Evolutionary conservation across 331 rosid species (phyloP), one percentile per base, ranked within the genome.

Genomic region (Rhamnella rubrinervis): DNA sequence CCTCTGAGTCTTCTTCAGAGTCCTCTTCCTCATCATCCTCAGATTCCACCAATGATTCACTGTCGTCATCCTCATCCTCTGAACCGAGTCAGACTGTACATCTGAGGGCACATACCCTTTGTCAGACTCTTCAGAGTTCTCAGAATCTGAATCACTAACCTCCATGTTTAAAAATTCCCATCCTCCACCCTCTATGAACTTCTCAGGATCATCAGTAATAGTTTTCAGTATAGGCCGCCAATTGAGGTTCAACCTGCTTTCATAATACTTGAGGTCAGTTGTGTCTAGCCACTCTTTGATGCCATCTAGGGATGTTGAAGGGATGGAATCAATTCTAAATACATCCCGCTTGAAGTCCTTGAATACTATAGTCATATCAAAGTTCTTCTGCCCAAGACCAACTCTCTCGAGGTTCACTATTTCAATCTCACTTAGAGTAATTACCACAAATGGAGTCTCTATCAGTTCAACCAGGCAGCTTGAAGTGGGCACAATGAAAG

Each of bases 201-300:
- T 78, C 63, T 87, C 85, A 6, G 96, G 96, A 72, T 90, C 96
- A 35, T 90, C 93, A 4, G 89, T 90, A 63, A 85, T 90, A 8
- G 96, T 90, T 74, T 87, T 90, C 25, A 90, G 85, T 75, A 90
- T 87, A 77, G 86, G 96, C 31, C 93, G 91, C 96, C 96, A 90
- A 65, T 87, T 90, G 59, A 90, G 87, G 82, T 90, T 90, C 84
- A 90, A 74, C 83, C 93, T 84, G 77, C 96, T 90, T 70, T 90
- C 96, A 63, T 90, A 90, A 67, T 90, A 90, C 51, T 90, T 90
- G 15, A 90, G 85, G 78, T 90, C 93, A 0, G 91, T 90, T 5
- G 93, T 90, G 79, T 90, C 92, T 8, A 90, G 83, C 96, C 93
- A 90, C 60, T 87, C 93, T 83, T 90, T 85, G 68, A 90, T 90